phyloP scores from a whole-genome alignment of 768 basidiomycete species.

The Solioccasus polychromus region DNA sequence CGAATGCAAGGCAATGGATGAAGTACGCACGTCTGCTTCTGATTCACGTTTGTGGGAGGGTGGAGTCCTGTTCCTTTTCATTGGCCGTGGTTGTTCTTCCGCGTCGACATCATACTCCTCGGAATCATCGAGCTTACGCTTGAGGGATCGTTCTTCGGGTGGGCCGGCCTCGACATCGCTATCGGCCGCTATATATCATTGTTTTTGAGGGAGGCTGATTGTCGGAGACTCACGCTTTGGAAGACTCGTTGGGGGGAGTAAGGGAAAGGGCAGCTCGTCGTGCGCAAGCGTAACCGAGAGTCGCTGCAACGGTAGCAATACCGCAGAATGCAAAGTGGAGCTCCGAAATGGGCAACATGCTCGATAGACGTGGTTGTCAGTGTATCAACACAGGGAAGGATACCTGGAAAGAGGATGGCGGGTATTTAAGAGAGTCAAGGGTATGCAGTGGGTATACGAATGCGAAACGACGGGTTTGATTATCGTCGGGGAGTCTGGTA shows the following conservation, averaged over 20 bases:
- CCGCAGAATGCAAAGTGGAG: constrained; percentile 55
- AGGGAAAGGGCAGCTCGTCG: constrained; percentile 35
- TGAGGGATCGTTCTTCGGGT: constrained; percentile 30
- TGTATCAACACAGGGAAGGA: constrained; percentile 11
- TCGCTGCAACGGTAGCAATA: constrained; percentile 58
- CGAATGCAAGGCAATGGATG: not conserved
- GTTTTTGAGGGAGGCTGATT: constrained; percentile 28
- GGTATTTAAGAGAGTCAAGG: constrained; percentile 21
- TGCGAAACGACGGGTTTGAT: constrained; percentile 15
- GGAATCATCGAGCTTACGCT: constrained; percentile 30
- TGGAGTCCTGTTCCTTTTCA: constrained; percentile 43
- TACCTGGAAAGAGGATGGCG: not conserved
- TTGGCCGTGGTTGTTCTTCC: constrained; percentile 26
- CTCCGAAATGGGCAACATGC: constrained; percentile 51
- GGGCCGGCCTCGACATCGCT: constrained; percentile 30
- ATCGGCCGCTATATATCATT: constrained; percentile 27
- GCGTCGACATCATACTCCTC: constrained; percentile 27
- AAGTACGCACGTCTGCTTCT: constrained; percentile 27
- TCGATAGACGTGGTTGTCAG: not conserved
- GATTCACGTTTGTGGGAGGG: constrained; percentile 29
- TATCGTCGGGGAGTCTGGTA: constrained; percentile 19
- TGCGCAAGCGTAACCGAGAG: constrained; percentile 54
- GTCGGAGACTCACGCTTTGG: constrained; percentile 32
- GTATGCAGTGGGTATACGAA: constrained; percentile 6
- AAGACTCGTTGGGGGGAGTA: constrained; percentile 14